phyloP scores from a whole-genome alignment of 2,329 filamentous ascomycete genomes.

The Oidium heveae region DNA sequence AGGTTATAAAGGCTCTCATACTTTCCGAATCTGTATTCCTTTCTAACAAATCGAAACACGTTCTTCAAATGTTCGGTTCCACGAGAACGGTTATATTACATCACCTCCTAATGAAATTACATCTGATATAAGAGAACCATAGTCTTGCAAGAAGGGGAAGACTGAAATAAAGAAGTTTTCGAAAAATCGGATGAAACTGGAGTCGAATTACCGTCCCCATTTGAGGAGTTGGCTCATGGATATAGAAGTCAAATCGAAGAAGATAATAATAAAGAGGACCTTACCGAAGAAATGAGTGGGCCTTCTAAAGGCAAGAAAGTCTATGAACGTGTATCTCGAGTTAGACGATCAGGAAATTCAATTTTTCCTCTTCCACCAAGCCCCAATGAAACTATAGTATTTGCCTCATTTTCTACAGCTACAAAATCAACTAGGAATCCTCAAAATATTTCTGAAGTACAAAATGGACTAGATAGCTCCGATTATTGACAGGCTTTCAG shows the following conservation, averaged over 20 bases:
- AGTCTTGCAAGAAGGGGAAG: not conserved
- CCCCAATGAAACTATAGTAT: not conserved
- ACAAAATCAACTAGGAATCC: not conserved
- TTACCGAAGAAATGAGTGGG: not conserved
- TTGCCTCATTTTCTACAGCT: not conserved
- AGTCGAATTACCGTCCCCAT: not conserved
- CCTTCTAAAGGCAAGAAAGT: not conserved
- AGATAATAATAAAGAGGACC: not conserved
- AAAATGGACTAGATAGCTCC: not conserved
- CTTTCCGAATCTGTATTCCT: not conserved
- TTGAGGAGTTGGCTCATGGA: not conserved
- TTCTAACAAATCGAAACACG: not conserved
- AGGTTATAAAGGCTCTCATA: conserved; percentile 1
- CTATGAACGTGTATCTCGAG: not conserved
- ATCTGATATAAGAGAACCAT: not conserved
- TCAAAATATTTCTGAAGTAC: not conserved
- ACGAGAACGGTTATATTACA: not conserved
- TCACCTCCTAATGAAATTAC: not conserved
- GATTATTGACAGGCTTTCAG: not conserved
- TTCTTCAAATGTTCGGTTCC: not conserved
- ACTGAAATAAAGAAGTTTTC: not conserved
- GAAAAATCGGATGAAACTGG: not conserved
- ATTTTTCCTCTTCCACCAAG: not conserved
- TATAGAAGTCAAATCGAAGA: not conserved
- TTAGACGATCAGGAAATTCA: not conserved